These are phyloP conservation scores for Cercospora sp. DNA, from an alignment of 2,329 filamentous ascomycete species.

Conservation along the genomic window DNA sequence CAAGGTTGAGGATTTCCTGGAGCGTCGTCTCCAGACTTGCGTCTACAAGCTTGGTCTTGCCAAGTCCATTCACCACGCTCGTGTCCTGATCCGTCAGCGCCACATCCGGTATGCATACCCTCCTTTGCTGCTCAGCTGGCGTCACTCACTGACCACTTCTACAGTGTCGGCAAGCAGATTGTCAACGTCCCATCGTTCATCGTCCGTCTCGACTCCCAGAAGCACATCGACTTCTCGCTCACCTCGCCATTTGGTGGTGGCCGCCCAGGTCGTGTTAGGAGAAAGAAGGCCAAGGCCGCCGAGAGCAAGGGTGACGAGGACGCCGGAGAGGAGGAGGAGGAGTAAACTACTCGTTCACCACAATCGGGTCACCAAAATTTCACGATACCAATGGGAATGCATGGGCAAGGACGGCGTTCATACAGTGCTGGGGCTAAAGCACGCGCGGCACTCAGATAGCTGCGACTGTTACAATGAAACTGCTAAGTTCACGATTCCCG, in stretches of 20 bases:
- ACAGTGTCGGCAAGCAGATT: slow-evolving; percentile 97
- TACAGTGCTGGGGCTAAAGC: slow-evolving; percentile 15
- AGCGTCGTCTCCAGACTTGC: slow-evolving; percentile 99
- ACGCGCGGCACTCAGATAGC: slow-evolving; percentile 19
- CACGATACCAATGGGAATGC: slow-evolving; percentile 29
- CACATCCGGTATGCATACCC: slow-evolving; percentile 76
- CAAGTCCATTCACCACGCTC: slow-evolving; percentile 99
- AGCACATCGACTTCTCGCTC: slow-evolving; percentile 99
- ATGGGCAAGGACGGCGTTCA: slow-evolving; percentile 28
- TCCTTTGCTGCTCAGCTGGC: slow-evolving; percentile 4
- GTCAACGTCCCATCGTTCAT: slow-evolving; percentile 99
- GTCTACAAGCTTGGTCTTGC: slow-evolving; percentile 99
- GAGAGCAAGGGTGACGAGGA: slow-evolving; percentile 79
- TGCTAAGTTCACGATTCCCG: slow-evolving; percentile 18
- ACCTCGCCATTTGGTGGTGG: slow-evolving; percentile 97
- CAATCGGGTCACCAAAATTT: slow-evolving; percentile 18
- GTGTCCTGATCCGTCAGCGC: slow-evolving; percentile 98
- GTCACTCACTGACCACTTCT: slow-evolving; percentile 27
- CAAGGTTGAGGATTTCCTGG: slow-evolving; percentile 99
- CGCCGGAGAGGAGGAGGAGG: slow-evolving; percentile 73
- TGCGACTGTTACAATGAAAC: slow-evolving; percentile 16
- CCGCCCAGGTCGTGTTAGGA: slow-evolving; percentile 93
- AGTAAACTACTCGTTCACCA: slow-evolving; percentile 34
- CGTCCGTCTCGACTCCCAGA: slow-evolving; percentile 99
- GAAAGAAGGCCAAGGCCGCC: slow-evolving; percentile 99